Evolutionary conservation across 139 green algal genomes (phyloP).

Genomic region (Astrephomene gubernaculifera): DNA sequence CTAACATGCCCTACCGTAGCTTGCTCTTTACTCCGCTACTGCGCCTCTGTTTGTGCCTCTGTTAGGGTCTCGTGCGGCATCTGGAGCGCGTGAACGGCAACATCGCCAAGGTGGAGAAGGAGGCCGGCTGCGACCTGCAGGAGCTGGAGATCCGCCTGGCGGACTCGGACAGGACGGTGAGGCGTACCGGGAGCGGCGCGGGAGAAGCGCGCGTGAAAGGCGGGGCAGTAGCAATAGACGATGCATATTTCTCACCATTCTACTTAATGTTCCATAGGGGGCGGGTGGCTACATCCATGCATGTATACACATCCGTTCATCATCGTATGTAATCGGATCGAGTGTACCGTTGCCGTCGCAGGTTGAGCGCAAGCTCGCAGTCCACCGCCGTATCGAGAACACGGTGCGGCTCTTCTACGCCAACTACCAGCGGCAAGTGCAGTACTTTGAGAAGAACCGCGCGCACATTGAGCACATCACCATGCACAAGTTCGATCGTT

Average conservation of each 20-base stretch:
- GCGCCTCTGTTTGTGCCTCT: neutral
- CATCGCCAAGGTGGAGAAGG: conserved; percentile 5
- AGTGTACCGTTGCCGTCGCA: no score
- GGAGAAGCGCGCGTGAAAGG: no score
- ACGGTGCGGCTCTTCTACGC: neutral
- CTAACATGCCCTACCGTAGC: no score
- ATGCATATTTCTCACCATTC: no score
- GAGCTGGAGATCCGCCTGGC: conserved; percentile 35
- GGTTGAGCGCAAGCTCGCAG: neutral
- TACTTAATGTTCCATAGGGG: no score
- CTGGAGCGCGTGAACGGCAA: neutral
- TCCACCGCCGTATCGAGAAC: neutral
- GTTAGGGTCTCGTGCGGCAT: neutral
- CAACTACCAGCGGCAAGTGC: conserved; percentile 24
- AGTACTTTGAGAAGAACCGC: conserved; percentile 38
- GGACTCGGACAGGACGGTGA: neutral
- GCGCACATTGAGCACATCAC: conserved; percentile 1
- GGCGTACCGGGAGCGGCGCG: no score
- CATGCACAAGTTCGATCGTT: conserved; percentile 41
- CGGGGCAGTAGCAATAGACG: no score
- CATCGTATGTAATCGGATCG: no score
- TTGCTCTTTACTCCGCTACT: neutral
- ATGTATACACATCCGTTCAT: no score
- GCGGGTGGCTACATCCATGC: no score
- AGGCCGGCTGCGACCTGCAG: conserved; percentile 38